Base-by-base conservation (phyloP, 108 stramenopile genomes). In the Conticribra guillardii region DNA sequence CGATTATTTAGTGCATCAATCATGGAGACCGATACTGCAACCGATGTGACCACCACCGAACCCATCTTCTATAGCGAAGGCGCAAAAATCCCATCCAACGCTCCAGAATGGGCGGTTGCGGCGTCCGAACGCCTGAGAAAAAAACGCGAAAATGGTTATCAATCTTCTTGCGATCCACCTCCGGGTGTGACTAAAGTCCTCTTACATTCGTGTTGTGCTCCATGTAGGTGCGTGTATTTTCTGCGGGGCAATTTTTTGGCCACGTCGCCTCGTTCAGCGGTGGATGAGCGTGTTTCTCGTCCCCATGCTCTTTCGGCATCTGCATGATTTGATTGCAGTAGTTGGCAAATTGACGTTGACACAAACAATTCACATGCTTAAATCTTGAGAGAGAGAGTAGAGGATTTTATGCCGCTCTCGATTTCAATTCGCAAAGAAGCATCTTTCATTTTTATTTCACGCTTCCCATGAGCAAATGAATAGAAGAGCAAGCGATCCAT, bases 151-250 rank as follows among this genome's bases (percentile, higher is more conserved):
- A 33, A 50, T 51, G 76, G 26, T 27, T 16, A 55, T 26, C 22
- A 46, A 46, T 71, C 80, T 23, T 34, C 51, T 26, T 52, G 46
- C 26, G 44, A 34, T 17, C 52, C 73, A 2, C 83, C 83, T 4
- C 55, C 76, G 27, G 73, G 73, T 14, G 77, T 82, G 15, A 63
- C 62, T 15, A 47, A 63, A n/a, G 82, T 87, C 47, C 68, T 87
- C 18, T 67, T 87, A 7, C 84, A 85, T 64, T 57, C 60, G 2
- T 86, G 82, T 63, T 87, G 87, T 62, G 87, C 87, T 17, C 87
- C 87, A 0, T 87, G 87, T 41, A 41, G 37, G 37, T 41, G 37
- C 37, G 37, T 41, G 11, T 41, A 41, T 41, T 41, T 11, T 41
- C 37, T 5, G 11, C 11, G 37, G 11, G 5, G 5, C 11, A 9